Percentiles rank a stretch among this genome's conserved stretches.
Conservation (phyloP, 1,284 basidiomycete species). For the Ceratobasidium theobromae region DNA sequence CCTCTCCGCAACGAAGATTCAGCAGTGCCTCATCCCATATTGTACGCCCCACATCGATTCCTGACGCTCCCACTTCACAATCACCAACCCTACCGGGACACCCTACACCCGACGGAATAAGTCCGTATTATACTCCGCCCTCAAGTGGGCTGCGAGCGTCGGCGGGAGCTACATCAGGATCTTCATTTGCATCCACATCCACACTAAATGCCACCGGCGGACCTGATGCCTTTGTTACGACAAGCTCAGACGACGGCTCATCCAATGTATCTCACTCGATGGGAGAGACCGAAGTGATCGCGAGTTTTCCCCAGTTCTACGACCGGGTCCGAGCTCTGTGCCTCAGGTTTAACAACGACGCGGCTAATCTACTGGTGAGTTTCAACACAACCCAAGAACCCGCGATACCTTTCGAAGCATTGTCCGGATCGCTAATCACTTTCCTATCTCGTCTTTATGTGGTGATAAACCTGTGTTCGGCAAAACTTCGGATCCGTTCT, state of each 20-base stretch:
- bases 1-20: constrained; percentile 28
- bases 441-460: constrained; percentile 27
- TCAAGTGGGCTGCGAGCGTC: constrained; percentile 14
- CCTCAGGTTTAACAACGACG: constrained; percentile 29
- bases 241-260: constrained; percentile 30
- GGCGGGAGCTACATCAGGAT: constrained; percentile 12
- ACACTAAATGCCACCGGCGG: constrained; percentile 23
- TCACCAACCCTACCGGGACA: constrained; percentile 18
- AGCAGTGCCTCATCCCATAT: constrained; percentile 17
- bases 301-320: constrained; percentile 33
- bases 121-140: constrained; percentile 31
- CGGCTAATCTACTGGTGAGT: constrained; percentile 31
- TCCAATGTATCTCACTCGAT: constrained; percentile 29
- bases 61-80: constrained; percentile 19
- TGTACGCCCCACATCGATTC: constrained; percentile 17
- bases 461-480: constrained; percentile 21
- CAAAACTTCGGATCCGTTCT: constrained; percentile 20
- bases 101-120: constrained; percentile 28
- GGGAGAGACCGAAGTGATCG: constrained; percentile 29
- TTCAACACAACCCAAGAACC: constrained; percentile 15
- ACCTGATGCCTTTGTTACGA: constrained; percentile 26
- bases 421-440: constrained; percentile 31
- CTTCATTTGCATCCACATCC: constrained; percentile 27
- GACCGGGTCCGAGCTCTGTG: constrained; percentile 30
- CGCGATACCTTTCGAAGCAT: constrained; percentile 7